Conservation (phyloP, 495 filamentous ascomycete species). For the Amorphotheca resinae region DNA sequence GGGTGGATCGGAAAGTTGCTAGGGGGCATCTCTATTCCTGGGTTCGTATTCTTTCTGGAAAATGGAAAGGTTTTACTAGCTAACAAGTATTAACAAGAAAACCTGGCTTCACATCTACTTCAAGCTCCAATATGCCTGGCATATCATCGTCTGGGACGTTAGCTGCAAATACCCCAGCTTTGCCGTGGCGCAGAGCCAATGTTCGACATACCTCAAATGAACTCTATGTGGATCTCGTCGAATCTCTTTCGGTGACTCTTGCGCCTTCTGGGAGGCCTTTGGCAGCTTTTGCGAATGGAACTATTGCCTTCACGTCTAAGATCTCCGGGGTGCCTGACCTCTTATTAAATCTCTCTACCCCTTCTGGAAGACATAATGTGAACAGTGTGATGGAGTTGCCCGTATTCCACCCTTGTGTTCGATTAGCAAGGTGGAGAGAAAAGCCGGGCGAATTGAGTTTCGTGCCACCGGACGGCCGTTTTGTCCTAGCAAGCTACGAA, state of each 20-base stretch:
- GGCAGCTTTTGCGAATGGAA: constrained; percentile 78
- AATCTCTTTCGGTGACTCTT: constrained; percentile 74
- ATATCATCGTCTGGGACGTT: constrained; percentile 18
- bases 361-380: constrained; percentile 63
- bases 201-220: constrained; percentile 95
- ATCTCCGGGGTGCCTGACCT: constrained; percentile 91
- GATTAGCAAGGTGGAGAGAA: constrained; percentile 74
- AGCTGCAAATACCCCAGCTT: constrained; percentile 31
- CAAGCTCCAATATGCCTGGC: constrained; percentile 15
- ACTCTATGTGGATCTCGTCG: constrained; percentile 91
- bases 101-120: constrained; percentile 13
- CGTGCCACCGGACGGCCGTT: constrained; percentile 90
- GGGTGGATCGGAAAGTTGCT: constrained; percentile 82
- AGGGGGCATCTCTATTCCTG: constrained; percentile 72
- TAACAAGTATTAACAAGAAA: constrained; percentile 13
- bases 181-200: constrained; percentile 81
- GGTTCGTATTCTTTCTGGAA: constrained; percentile 30
- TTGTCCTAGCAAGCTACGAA: constrained; percentile 88
- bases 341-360: constrained; percentile 61
- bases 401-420: constrained; percentile 92
- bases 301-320: constrained; percentile 88
- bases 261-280: constrained; percentile 82
- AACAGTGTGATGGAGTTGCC: constrained; percentile 68
- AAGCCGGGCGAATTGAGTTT: constrained; percentile 85
- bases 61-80: not conserved